phyloP scores from a whole-genome alignment of 2,329 filamentous ascomycete species.

The Claviceps purpurea region DNA sequence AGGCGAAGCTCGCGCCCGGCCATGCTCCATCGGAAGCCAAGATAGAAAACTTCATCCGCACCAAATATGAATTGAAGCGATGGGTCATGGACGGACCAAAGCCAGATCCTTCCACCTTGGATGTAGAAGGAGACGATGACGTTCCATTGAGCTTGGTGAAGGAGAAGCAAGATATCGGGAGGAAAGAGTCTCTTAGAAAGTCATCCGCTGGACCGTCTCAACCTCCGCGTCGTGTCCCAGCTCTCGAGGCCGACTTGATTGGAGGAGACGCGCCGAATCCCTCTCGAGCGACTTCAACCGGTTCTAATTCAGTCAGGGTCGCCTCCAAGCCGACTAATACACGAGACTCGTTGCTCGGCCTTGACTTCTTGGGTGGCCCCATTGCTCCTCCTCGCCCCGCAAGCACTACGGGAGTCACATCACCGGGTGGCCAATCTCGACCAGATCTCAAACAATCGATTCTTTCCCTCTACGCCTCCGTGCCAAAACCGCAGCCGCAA shows the following conservation, averaged over 20 bases:
- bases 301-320: slow-evolving; percentile 45
- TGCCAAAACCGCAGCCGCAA: slow-evolving; percentile 67
- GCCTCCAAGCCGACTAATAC: slow-evolving; percentile 53
- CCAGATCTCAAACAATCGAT: slow-evolving; percentile 97
- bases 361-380: slow-evolving; percentile 79
- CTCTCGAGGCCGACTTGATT: slow-evolving; percentile 64
- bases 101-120: slow-evolving; percentile 80
- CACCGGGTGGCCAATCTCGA: slow-evolving; percentile 53
- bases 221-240: slow-evolving; percentile 18
- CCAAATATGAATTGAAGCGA: slow-evolving; percentile 96
- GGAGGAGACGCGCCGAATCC: slow-evolving; percentile 57
- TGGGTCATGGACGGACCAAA: slow-evolving; percentile 98
- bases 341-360: slow-evolving; percentile 79
- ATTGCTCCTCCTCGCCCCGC: slow-evolving; percentile 66
- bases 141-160: slow-evolving; percentile 50
- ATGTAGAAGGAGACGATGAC: slow-evolving; percentile 77
- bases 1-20: slow-evolving; percentile 79
- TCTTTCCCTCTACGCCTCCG: slow-evolving; percentile 80
- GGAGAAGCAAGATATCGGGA: slow-evolving; percentile 51
- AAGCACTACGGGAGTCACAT: slow-evolving; percentile 57
- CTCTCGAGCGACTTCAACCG: slow-evolving; percentile 62
- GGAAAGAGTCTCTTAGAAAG: slow-evolving; percentile 48
- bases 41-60: slow-evolving; percentile 99
- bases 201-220: slow-evolving; percentile 34
- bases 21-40: slow-evolving; percentile 93